Conservation (phyloP, 2,329 filamentous ascomycete genomes). For the Ophiosphaerella narmari region DNA sequence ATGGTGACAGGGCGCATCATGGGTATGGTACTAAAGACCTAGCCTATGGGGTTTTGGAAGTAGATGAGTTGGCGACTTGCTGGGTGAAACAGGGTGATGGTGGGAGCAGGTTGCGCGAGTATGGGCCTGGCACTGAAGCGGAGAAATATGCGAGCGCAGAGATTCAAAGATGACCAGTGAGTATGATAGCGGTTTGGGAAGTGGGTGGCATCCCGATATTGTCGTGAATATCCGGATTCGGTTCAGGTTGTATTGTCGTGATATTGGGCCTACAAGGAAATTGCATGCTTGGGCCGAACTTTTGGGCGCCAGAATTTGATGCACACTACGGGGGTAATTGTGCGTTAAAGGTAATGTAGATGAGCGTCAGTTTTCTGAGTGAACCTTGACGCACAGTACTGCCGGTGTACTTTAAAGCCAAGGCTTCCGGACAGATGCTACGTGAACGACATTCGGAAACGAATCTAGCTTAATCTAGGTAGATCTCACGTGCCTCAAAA, state of each 20-base stretch:
- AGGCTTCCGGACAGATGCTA: background rate
- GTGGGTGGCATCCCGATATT: slow-evolving; percentile 19
- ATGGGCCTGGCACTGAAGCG: slow-evolving; percentile 4
- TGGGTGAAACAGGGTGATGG: slow-evolving; percentile 9
- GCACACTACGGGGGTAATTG: slow-evolving; percentile 1
- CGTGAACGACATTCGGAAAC: slow-evolving; percentile 7
- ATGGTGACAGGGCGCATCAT: slow-evolving; percentile 6
- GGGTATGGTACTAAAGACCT: background rate
- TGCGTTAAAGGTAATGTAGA: slow-evolving; percentile 4
- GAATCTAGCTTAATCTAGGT: slow-evolving; percentile 17
- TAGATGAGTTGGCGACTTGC: background rate
- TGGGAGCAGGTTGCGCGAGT: slow-evolving; percentile 6
- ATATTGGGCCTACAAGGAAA: background rate
- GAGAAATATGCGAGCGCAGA: slow-evolving; percentile 13
- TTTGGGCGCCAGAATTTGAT: background rate
- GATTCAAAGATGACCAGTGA: background rate
- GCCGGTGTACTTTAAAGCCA: no score
- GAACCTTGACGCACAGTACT: background rate
- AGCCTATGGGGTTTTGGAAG: background rate
- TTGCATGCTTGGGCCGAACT: slow-evolving; percentile 16
- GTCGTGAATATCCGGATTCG: slow-evolving; percentile 6
- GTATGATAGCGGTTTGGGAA: slow-evolving; percentile 1
- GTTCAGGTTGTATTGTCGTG: slow-evolving; percentile 9
- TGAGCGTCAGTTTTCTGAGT: background rate
- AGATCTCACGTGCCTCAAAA: slow-evolving; percentile 13